Base-by-base conservation (phyloP, 495 filamentous ascomycete species). In the Aspergillus carlsbadensis region DNA sequence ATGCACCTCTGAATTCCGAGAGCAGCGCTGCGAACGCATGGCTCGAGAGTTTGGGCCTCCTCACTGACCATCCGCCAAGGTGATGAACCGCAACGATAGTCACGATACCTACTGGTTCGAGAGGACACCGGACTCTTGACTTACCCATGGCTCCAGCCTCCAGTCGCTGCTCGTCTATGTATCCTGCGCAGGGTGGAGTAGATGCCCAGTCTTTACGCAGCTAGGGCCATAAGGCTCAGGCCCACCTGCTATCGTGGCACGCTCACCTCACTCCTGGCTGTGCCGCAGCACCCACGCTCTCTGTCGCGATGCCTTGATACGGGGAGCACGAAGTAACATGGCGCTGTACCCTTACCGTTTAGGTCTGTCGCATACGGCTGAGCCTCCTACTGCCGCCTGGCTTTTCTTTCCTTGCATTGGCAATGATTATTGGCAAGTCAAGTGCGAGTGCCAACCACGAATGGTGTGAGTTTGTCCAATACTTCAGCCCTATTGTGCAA, bases 201-300 rank as follows among this genome's bases (percentile, higher is more conserved):
- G 15, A 50, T n/a, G 18, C 26, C 29, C n/a, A 37, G 43, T 21
- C 20, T 24, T 40, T n/a, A 5, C 20, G 35, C 22, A 40, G 3
- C 24, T 51, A 8, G 22, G 10, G n/a, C 26, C 22, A 20, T 20
- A n/a, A 51, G 37, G 22, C 22, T 39, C 36, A 42, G 37, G 15
- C n/a, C 36, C 49, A 42, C 48, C 8, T 33, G 36, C 34, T 29
- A 35, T 42, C 24, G 37, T 52, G 49, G 34, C 49, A 50, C 5
- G 22, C 47, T 17, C 14, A 29, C 44, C 26, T 26, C 24, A 47
- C 33, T 47, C 17, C 33, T 36, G 31, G 31, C 22, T 37, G 21
- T 29, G 26, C 26, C 26, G 26, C 26, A 29, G 26, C 26, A 29
- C 8, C 26, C 26, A 29, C 26, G 26, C 4, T 29, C 42, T 21